A percentile compares a stretch with the other conserved stretches of the same genome.
Conservation (phyloP, 2,329 filamentous ascomycete genomes). For the Xylariomycetidae sp. region DNA sequence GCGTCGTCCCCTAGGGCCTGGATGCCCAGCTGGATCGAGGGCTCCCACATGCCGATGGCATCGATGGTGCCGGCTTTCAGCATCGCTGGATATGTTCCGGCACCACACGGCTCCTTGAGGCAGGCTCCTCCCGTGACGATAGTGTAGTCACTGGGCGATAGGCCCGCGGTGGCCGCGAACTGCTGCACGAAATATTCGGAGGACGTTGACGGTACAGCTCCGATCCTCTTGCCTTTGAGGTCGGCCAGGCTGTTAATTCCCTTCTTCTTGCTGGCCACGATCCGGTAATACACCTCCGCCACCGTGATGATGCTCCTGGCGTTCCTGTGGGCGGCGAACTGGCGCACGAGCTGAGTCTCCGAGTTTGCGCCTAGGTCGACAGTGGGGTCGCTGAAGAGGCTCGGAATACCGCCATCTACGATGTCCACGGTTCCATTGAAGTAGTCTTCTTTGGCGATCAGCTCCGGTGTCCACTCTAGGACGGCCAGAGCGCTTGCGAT, state of each 20-base stretch:
- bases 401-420: conserved; percentile 27
- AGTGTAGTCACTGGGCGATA: conserved; percentile 23
- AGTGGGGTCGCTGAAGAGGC: conserved; percentile 17
- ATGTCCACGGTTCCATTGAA: conserved; percentile 15
- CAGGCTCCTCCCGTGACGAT: conserved; percentile 23
- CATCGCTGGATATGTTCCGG: conserved; percentile 24
- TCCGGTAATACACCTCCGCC: conserved; percentile 29
- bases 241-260: conserved; percentile 22
- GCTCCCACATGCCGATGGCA: conserved; percentile 31
- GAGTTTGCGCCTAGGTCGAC: conserved; percentile 30
- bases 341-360: conserved; percentile 30
- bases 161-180: conserved; percentile 22
- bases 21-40: conserved; percentile 26
- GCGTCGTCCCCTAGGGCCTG: conserved; percentile 21
- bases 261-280: conserved; percentile 24
- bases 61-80: conserved; percentile 22
- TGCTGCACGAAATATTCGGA: conserved; percentile 29
- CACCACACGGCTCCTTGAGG: conserved; percentile 24
- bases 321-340: conserved; percentile 26
- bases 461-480: conserved; percentile 17
- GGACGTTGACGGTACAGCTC: conserved; percentile 25
- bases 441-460: conserved; percentile 18
- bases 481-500: conserved; percentile 16
- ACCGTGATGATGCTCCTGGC: conserved; percentile 27
- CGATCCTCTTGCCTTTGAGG: conserved; percentile 28